phyloP scores from a whole-genome alignment of 768 basidiomycete genomes.

The Naganishia vaughanmartiniae region DNA sequence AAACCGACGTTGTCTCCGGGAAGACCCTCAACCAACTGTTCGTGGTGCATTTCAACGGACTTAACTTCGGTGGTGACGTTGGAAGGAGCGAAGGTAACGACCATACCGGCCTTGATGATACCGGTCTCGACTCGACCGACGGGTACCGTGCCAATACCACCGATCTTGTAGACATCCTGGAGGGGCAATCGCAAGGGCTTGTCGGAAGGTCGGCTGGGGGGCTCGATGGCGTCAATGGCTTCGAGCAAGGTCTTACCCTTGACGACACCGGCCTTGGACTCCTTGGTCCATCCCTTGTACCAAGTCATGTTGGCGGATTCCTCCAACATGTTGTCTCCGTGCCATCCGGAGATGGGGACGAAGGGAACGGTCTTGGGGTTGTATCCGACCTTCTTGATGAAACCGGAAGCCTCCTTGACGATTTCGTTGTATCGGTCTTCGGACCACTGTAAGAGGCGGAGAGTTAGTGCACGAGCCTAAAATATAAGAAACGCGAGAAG shows the following conservation, averaged over 20 bases:
- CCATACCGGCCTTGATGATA: slow-evolving; percentile 99
- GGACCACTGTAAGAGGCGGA: slow-evolving; percentile 67
- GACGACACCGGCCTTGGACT: slow-evolving; percentile 83
- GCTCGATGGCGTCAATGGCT: slow-evolving; percentile 99
- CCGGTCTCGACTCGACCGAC: slow-evolving; percentile 99
- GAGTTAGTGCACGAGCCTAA: not conserved
- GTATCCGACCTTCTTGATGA: slow-evolving; percentile 99
- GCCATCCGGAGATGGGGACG: slow-evolving; percentile 99
- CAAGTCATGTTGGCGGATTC: slow-evolving; percentile 97
- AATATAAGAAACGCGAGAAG: not conserved
- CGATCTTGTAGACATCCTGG: slow-evolving; percentile 99
- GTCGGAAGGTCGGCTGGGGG: slow-evolving; percentile 92
- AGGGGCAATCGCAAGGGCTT: slow-evolving; percentile 99
- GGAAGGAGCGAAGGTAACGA: slow-evolving; percentile 92
- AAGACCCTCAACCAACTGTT: slow-evolving; percentile 81
- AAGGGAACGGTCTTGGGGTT: slow-evolving; percentile 98
- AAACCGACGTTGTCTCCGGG: slow-evolving; percentile 99
- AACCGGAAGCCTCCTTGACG: slow-evolving; percentile 91
- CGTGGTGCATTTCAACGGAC: slow-evolving; percentile 59
- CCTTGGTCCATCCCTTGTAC: slow-evolving; percentile 99
- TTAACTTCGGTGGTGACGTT: slow-evolving; percentile 99
- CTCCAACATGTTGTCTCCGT: slow-evolving; percentile 99
- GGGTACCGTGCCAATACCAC: slow-evolving; percentile 99
- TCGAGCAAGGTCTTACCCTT: slow-evolving; percentile 99
- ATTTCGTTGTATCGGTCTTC: slow-evolving; percentile 99